Base-by-base conservation (phyloP, 2,329 filamentous ascomycete species). In the Trichophyton mentagrophytes region DNA sequence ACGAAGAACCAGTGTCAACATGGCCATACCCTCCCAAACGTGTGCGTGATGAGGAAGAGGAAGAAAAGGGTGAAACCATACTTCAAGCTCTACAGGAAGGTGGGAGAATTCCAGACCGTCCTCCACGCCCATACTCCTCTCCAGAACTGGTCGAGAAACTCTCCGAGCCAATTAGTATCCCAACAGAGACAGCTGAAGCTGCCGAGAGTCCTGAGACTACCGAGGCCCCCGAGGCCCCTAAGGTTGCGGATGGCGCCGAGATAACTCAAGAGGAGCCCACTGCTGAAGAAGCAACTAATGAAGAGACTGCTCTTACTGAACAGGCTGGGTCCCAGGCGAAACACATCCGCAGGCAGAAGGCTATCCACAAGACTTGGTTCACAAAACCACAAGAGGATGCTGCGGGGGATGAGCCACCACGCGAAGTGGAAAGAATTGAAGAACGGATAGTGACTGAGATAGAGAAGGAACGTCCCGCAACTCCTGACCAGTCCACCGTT, bases 381-480 rank as follows among this genome's bases (percentile, higher is more conserved):
- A 55, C 25, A 9, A 55, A 17, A 13, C 51, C 51, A 36, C 27
- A n/a, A 7, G 51, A 55, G 15, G 7, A 15, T n/a, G 51, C 11
- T 7, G 51, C 51, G 7, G 27, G n/a, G 20, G 30, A 20, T 20
- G 27, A 55, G 27, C 51, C 51, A 33, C 51, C 51, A 4, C 13
- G 51, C 8, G 20, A 55, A 15, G 27, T 55, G 8, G 51, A 55
- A 17, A 27, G 51, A 33, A 55, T 55, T 17, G 51, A 55, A 20
- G 51, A 55, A 7, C 25, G 51, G 8, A 55, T 55, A 36, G n/a
- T 55, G 13, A 55, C 51, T 7, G 51, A 55, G n/a, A 55, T 55
- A n/a, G 51, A 55, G 17, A 55, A 38, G n/a, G 51, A 55, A 27
- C 51, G 51, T 9, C 51, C 51, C n/a, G 13, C 51, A 55, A 55